These are phyloP conservation scores for Epichloe hybrida DNA, from an alignment of 2,329 filamentous ascomycete genomes.

Conservation along the genomic window DNA sequence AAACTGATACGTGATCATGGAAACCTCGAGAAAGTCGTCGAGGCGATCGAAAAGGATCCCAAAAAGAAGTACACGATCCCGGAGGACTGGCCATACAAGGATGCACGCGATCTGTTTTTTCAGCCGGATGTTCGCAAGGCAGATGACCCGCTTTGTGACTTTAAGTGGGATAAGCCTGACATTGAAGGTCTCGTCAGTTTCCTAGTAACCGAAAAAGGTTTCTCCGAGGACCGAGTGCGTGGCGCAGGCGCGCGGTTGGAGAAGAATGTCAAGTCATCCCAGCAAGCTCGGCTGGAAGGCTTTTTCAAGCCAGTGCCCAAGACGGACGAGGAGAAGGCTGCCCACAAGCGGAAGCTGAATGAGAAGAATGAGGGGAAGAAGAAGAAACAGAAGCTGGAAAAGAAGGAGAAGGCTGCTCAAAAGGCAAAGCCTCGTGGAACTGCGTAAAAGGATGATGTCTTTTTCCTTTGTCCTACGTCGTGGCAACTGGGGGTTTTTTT, in stretches of 20 bases:
- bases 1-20: conserved; percentile 91
- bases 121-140: conserved; percentile 77
- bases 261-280: conserved; percentile 82
- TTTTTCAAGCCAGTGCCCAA: conserved; percentile 94
- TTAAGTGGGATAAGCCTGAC: conserved; percentile 95
- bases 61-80: conserved; percentile 76
- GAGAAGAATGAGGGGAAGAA: conserved; percentile 85
- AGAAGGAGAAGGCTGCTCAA: conserved; percentile 85
- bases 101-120: conserved; percentile 85
- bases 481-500: no score
- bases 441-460: conserved; percentile 17
- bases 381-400: conserved; percentile 88
- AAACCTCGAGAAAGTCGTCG: conserved; percentile 74
- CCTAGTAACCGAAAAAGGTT: conserved; percentile 87
- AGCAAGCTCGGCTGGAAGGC: conserved; percentile 83
- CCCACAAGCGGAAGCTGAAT: conserved; percentile 83
- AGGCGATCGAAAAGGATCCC: conserved; percentile 59
- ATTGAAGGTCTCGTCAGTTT: conserved; percentile 81
- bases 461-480: background rate
- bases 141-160: conserved; percentile 78
- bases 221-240: conserved; percentile 87
- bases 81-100: conserved; percentile 92
- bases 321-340: conserved; percentile 73
- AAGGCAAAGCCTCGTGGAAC: conserved; percentile 74
- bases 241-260: conserved; percentile 62